phyloP scores from a whole-genome alignment of 805 yeast genomes.

The Ogataea trehalophila region DNA sequence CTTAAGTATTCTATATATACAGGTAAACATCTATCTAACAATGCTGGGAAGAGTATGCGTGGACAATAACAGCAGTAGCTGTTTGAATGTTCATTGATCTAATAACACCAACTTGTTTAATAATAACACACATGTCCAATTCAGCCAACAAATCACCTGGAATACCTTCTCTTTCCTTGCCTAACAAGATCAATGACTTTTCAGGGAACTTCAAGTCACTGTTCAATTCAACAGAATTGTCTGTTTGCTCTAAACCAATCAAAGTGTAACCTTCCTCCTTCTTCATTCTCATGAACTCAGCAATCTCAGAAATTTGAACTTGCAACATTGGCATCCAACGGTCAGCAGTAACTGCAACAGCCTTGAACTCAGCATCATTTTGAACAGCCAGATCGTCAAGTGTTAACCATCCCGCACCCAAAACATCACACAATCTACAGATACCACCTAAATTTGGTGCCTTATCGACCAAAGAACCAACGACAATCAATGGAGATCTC shows the following conservation, averaged over 20 bases:
- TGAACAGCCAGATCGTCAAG: constrained; percentile 64
- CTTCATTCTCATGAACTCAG: constrained; percentile 52
- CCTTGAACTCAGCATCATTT: constrained; percentile 65
- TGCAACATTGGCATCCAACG: constrained; percentile 92
- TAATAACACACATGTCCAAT: constrained; percentile 82
- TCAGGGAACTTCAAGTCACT: constrained; percentile 65
- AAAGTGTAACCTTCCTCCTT: constrained; percentile 76
- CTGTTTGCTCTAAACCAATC: constrained; percentile 91
- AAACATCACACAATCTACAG: constrained; percentile 85
- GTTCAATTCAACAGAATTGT: constrained; percentile 70
- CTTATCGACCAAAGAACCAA: constrained; percentile 86
- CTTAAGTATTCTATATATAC: not conserved
- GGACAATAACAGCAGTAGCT: constrained; percentile 91
- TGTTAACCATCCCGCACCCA: constrained; percentile 82
- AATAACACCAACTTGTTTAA: constrained; percentile 86
- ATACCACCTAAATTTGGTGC: constrained; percentile 93
- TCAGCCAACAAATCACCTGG: constrained; percentile 82
- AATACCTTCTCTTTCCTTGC: constrained; percentile 86
- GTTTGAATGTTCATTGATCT: constrained; percentile 97
- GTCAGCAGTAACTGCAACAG: constrained; percentile 92
- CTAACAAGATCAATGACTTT: constrained; percentile 73
- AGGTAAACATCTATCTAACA: constrained; percentile 29
- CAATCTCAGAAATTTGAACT: constrained; percentile 55
- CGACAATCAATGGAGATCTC: constrained; percentile 84
- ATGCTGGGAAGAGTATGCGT: constrained; percentile 76